These are phyloP conservation scores for Phytophthora rubi DNA, from an alignment of 352 stramenopile genomes.

Conservation along the genomic window DNA sequence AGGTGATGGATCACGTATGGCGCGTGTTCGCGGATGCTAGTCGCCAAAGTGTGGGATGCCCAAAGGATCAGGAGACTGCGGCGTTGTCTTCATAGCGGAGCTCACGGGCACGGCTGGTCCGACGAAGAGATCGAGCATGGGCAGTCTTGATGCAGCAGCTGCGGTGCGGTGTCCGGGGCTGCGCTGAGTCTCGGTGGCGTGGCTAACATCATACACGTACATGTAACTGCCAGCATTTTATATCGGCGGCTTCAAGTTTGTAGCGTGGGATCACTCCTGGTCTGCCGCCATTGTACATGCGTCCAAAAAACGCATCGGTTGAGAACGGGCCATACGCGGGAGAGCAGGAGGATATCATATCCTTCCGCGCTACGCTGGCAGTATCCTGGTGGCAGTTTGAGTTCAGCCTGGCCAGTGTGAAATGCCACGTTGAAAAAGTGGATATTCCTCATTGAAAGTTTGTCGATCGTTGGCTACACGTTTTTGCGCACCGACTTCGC, in stretches of 20 bases:
- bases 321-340: too few relatives aligned
- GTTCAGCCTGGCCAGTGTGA: not conserved
- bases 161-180: too few relatives aligned
- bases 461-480: too few relatives aligned
- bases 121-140: not conserved
- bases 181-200: not conserved
- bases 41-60: not conserved
- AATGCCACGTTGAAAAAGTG: not conserved
- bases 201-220: too few relatives aligned
- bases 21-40: not conserved
- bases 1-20: not conserved
- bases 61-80: not conserved
- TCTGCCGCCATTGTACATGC: not conserved
- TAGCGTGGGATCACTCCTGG: not conserved
- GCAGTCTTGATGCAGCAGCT: not conserved
- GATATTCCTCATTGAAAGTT: not conserved
- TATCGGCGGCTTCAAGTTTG: conserved; percentile 3
- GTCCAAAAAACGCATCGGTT: too few relatives aligned
- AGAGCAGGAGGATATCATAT: not conserved
- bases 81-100: not conserved
- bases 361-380: not conserved
- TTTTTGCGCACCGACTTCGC: not conserved
- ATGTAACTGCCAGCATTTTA: not conserved
- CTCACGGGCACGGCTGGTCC: not conserved
- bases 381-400: too few relatives aligned